Conservation (phyloP, 2,329 filamentous ascomycete genomes). For the Colletotrichum godetiae region DNA sequence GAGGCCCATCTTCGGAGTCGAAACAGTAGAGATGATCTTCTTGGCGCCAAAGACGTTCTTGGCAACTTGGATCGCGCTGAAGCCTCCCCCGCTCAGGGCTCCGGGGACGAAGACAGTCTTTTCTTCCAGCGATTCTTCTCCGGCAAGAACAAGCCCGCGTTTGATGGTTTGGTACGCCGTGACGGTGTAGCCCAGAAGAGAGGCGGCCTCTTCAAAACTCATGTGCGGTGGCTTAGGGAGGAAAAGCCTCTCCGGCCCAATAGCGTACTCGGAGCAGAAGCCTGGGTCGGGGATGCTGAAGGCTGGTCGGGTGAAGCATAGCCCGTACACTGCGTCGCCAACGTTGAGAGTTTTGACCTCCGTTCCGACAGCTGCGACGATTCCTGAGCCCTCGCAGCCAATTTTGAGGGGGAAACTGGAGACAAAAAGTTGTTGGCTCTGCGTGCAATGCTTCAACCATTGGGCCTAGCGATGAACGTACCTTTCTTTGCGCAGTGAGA, state of each 20-base stretch:
- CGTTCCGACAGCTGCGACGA: background rate
- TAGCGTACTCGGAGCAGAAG: conserved; percentile 54
- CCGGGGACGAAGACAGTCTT: conserved; percentile 64
- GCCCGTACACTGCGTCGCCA: conserved; percentile 46
- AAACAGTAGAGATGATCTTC: conserved; percentile 62
- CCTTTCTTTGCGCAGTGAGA: conserved; percentile 30
- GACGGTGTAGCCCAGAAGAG: conserved; percentile 49
- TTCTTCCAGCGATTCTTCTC: conserved; percentile 53
- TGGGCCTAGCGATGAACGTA: background rate
- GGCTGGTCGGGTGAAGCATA: conserved; percentile 51
- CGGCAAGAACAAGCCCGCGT: conserved; percentile 50
- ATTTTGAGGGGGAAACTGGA: conserved; percentile 41
- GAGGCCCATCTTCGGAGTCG: conserved; percentile 60
- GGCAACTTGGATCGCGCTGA: conserved; percentile 59
- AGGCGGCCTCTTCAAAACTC: conserved; percentile 50
- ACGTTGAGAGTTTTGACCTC: conserved; percentile 14
- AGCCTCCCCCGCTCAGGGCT: conserved; percentile 60
- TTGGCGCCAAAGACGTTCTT: conserved; percentile 60
- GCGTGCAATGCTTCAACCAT: no score
- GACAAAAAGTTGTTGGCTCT: background rate
- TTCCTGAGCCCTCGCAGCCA: conserved; percentile 17
- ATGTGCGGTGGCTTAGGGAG: conserved; percentile 45
- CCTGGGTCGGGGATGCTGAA: conserved; percentile 41
- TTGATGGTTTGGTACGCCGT: conserved; percentile 58
- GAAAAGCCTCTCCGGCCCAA: conserved; percentile 49